Base-by-base conservation (phyloP, 1,284 basidiomycete species). In the Sparassis latifolia region DNA sequence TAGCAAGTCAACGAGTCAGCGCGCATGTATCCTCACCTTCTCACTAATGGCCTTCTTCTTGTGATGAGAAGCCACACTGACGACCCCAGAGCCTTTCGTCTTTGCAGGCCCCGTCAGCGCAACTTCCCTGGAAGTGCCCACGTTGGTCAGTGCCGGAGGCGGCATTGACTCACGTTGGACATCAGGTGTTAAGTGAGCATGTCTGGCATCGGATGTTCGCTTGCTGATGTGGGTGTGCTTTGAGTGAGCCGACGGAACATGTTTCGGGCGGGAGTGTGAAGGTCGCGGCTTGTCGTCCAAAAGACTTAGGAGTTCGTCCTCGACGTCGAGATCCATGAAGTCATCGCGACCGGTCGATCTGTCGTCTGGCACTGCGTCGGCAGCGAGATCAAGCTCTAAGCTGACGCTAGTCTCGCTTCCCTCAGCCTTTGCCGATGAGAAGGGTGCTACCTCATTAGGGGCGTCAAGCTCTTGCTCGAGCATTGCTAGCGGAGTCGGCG, bases 231-330 rank as follows among this genome's bases (percentile, higher is more conserved):
- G 20, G 20, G 20, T 20, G 20, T 20, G 20, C 20, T 20, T 20
- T 20, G 20, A 20, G 20, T 20, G 20, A 20, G 20, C 20, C 20
- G 20, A 20, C 20, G 20, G 20, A 20, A 20, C 20, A 20, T 20
- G 20, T 20, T 20, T 20, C 20, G 38, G 49, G 10, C 45, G 47
- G 5, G 50, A 33, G 28, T 55, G 55, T 10, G 51, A 42, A 10
- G 52, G 51, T 3, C 55, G 56, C 20, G 59, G 56, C 31, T 58
- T 53, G 42, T 65, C 65, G 55, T 81, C 82, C 41, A 88, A 66
- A 27, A 87, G 68, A 58, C 82, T 84, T 52, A 87, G 70, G 45
- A 87, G 64, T 66, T 87, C 86, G 54, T 84, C 80, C 47, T 88
- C 86, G 2, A 88, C 79, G 51, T 88, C 85, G 38, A 78, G 58